phyloP scores from a whole-genome alignment of 441 rosid genomes.

The Brassica hybrid region DNA sequence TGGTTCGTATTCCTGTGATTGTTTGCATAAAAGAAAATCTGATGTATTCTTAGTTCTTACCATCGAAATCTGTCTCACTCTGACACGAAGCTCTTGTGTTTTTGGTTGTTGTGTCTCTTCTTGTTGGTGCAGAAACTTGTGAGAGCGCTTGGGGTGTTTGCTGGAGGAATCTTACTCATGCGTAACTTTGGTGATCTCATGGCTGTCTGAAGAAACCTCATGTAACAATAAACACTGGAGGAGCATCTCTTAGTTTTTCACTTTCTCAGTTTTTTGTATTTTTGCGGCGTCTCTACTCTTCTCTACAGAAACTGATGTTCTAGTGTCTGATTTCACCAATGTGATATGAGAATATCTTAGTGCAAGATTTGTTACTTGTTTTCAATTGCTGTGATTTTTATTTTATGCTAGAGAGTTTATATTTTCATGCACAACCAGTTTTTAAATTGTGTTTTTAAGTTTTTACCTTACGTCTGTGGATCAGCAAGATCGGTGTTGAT shows the following conservation, averaged over 20 bases:
- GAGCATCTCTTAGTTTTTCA: not conserved
- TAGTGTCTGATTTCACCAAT: constrained; percentile 1
- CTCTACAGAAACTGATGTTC: not conserved
- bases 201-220: constrained; percentile 54
- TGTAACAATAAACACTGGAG: not conserved
- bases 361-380: constrained; percentile 9
- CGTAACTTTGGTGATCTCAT: constrained; percentile 81
- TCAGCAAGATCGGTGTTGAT: constrained; percentile 77
- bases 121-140: constrained; percentile 65
- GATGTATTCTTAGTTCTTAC: too few relatives aligned
- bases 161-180: constrained; percentile 77
- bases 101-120: not conserved
- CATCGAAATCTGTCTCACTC: not conserved
- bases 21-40: not conserved
- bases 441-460: too few relatives aligned
- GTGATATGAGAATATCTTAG: not conserved
- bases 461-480: constrained; percentile 44
- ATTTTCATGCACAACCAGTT: not conserved
- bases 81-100: not conserved
- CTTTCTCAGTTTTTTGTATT: constrained; percentile 10
- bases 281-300: not conserved
- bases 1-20: too few relatives aligned
- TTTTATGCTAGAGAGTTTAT: not conserved
- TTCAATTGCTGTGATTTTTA: not conserved
- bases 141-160: constrained; percentile 72